Percentiles rank a stretch among this genome's conserved stretches.
phyloP scores from a whole-genome alignment of 208 protist species.

The Trypanosoma rangeli region DNA sequence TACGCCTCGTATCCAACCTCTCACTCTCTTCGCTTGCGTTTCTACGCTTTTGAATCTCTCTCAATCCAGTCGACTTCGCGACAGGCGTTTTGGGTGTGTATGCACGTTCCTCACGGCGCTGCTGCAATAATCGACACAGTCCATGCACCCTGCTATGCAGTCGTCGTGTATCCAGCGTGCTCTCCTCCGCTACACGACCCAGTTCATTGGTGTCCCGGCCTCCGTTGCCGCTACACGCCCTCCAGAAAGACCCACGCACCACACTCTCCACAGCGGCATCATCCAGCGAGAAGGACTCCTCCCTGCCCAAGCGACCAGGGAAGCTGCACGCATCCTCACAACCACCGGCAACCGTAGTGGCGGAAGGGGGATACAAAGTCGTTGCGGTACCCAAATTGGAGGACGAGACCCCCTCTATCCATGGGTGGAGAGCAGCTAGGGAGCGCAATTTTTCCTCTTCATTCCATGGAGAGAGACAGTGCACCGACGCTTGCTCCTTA shows the following conservation, averaged over 20 bases:
- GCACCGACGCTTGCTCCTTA: neutral
- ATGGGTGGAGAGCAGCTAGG: neutral
- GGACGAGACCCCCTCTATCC: conserved; percentile 6
- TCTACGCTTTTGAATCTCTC: neutral
- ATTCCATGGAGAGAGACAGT: conserved; percentile 1
- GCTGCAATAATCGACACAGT: conserved; percentile 11
- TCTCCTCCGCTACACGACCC: too few relatives aligned
- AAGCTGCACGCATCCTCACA: neutral
- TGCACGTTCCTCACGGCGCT: conserved; percentile 1
- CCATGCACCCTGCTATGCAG: neutral
- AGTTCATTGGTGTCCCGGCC: neutral
- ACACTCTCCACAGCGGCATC: conserved; percentile 16
- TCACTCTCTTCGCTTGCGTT: neutral
- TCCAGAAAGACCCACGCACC: conserved; percentile 16
- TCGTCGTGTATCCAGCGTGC: neutral
- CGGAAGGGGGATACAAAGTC: neutral
- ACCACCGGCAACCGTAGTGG: neutral
- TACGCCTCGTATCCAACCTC: neutral
- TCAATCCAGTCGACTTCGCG: neutral
- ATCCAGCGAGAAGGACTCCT: conserved; percentile 7
- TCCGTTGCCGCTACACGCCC: neutral
- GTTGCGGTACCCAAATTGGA: neutral
- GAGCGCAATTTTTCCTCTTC: conserved; percentile 10
- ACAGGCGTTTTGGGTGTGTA: neutral
- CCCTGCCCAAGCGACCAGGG: neutral